phyloP scores from a whole-genome alignment of 148 eudicot species.

The Amaranthus hypochondriacus region DNA sequence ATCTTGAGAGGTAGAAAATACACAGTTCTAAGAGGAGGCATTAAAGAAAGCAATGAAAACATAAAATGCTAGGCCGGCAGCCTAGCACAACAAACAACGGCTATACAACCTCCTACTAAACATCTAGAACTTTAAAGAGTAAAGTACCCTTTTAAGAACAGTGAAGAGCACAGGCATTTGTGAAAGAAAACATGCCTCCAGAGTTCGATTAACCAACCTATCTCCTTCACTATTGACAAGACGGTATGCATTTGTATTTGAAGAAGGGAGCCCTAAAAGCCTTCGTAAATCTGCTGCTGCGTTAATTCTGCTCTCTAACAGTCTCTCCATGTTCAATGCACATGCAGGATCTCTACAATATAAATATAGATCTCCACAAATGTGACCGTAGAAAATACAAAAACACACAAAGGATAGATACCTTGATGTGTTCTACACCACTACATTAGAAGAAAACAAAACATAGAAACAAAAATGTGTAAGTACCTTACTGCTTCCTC shows the following conservation, averaged over 20 bases:
- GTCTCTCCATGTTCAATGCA: slow-evolving; percentile 68
- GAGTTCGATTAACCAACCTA: slow-evolving; percentile 35
- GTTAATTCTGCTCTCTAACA: slow-evolving; percentile 59
- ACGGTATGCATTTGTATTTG: slow-evolving; percentile 76
- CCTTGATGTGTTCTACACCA: slow-evolving; percentile 23
- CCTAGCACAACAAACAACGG: neutral
- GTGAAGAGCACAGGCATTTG: neutral
- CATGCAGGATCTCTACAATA: slow-evolving; percentile 64
- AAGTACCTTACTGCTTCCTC: slow-evolving; percentile 66
- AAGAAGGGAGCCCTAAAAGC: slow-evolving; percentile 70
- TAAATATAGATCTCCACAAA: slow-evolving; percentile 1
- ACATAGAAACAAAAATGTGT: too few species aligned
- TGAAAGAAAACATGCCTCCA: neutral
- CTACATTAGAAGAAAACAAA: too few species aligned
- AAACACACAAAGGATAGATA: slow-evolving; percentile 18
- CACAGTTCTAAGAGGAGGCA: neutral
- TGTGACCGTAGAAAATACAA: neutral
- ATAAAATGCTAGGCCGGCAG: neutral
- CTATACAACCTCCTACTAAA: neutral
- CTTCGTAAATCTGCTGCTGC: slow-evolving; percentile 57
- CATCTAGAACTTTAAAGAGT: neutral
- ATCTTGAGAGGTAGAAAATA: slow-evolving; percentile 17
- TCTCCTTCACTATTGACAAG: slow-evolving; percentile 98
- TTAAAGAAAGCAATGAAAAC: neutral
- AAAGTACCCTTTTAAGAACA: neutral